Evolutionary conservation across 306 rosid species (phyloP), one percentile per base, ranked within the genome.

Genomic region (Urtica urens): DNA sequence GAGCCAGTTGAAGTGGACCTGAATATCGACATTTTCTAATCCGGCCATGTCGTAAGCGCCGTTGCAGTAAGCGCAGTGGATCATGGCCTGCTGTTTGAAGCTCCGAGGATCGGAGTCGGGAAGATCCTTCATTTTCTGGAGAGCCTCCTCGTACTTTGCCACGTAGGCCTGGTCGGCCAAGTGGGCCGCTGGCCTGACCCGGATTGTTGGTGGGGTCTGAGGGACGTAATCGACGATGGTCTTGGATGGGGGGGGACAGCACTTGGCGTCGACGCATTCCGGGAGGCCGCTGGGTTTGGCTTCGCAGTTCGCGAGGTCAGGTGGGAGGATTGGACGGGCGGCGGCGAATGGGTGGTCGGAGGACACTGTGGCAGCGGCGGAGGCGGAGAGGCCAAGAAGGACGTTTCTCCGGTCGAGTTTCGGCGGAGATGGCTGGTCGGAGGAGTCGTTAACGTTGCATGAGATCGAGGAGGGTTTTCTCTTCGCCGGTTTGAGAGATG

Each of bases 31-130:
- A 17, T 74, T 53, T 1, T 86, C 84, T 10, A 70, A 82, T 3
- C 92, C 96, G 0, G 50, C 69, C 62, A 82, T 90, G 23, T 67
- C 61, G 60, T 87, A 71, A 0, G 82, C 81, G 19, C 87, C 92
- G 26, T 87, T 74, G 52, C 96, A 87, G 16, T 87, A 87, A 47
- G 96, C 96, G 29, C 96, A 87, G n/a, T 82, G 96, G 5, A 77
- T 13, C 1, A 70, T 59, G 2, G 96, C 96, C 57, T 82, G 96
- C 33, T 77, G 87, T 0, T 13, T 63, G 55, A 87, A 87, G 43
- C 22, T 87, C 3, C 94, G 75, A 0, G 96, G 94, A 18, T 87
- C 96, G n/a, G 63, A 52, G 0, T 64, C 52, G 0, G 96, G 96
- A 1, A 87, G 73, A 2, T 72, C 56, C 46, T 71, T 87, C 96